Conservation (phyloP, 2,329 filamentous ascomycete species). For the Aspergillus sp. region DNA sequence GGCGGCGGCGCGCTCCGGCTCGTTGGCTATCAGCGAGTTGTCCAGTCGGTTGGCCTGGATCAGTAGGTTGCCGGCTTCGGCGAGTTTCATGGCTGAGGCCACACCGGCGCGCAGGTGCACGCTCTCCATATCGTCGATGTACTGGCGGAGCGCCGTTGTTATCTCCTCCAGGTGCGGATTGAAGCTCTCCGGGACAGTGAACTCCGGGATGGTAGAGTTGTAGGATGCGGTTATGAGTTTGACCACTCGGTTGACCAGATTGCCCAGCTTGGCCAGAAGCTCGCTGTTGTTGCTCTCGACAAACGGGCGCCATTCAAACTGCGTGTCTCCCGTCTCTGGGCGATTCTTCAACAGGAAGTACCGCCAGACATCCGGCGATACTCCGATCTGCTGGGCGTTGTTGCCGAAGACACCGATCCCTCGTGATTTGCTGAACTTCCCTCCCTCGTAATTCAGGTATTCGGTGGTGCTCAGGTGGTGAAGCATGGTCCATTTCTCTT, state of each 20-base stretch:
- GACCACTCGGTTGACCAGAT: constrained; percentile 64
- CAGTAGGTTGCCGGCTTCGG: constrained; percentile 50
- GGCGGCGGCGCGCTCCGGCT: constrained; percentile 51
- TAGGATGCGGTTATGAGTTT: constrained; percentile 65
- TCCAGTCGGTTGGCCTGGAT: constrained; percentile 54
- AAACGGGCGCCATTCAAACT: constrained; percentile 84
- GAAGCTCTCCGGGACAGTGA: constrained; percentile 33
- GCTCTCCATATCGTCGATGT: constrained; percentile 49
- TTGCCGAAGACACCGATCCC: constrained; percentile 87
- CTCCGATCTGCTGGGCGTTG: constrained; percentile 75
- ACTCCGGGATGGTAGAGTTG: constrained; percentile 43
- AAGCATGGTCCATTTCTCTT: constrained; percentile 79
- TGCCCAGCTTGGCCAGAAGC: constrained; percentile 63
- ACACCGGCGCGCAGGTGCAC: constrained; percentile 52
- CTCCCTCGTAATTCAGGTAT: constrained; percentile 77
- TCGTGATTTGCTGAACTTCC: constrained; percentile 88
- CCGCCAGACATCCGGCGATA: constrained; percentile 81
- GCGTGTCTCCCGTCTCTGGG: constrained; percentile 75
- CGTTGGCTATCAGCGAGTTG: constrained; percentile 50
- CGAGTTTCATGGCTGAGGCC: constrained; percentile 46
- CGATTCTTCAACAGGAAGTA: constrained; percentile 82
- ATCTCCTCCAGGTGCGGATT: constrained; percentile 34
- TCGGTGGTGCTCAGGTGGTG: constrained; percentile 84
- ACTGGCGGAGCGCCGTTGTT: constrained; percentile 46
- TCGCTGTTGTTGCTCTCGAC: constrained; percentile 81